Evolutionary conservation across 1,284 basidiomycete genomes (phyloP).

Genomic region (Austroboletus niveus): DNA sequence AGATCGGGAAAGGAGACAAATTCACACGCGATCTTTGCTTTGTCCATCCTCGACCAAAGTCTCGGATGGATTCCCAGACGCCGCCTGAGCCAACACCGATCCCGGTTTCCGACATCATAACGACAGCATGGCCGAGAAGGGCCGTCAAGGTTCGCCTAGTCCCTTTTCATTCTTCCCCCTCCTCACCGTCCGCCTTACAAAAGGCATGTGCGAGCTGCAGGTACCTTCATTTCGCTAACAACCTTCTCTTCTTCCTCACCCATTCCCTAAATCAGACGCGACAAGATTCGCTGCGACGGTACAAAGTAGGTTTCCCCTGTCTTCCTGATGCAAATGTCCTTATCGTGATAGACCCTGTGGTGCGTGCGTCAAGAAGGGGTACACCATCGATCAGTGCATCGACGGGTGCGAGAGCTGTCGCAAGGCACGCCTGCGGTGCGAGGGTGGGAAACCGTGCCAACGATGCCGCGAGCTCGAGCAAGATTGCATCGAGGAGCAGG

Average conservation of each 20-base stretch:
- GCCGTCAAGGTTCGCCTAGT: conserved; percentile 40
- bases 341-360: conserved; percentile 44
- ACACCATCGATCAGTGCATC: conserved; percentile 47
- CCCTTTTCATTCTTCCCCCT: conserved; percentile 1
- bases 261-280: conserved; percentile 38
- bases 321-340: not conserved
- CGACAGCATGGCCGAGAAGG: conserved; percentile 41
- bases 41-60: conserved; percentile 25
- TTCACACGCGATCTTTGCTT: conserved; percentile 30
- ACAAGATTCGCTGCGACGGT: conserved; percentile 60
- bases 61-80: conserved; percentile 37
- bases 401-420: conserved; percentile 53
- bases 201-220: conserved; percentile 60
- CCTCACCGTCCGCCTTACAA: conserved; percentile 13
- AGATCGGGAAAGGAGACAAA: not conserved
- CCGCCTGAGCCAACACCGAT: conserved; percentile 35
- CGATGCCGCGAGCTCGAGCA: conserved; percentile 46
- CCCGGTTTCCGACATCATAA: conserved; percentile 49
- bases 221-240: conserved; percentile 25
- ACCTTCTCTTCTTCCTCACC: not conserved
- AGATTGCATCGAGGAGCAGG: conserved; percentile 36
- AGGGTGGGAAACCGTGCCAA: conserved; percentile 49
- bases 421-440: conserved; percentile 53
- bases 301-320: conserved; percentile 38
- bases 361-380: conserved; percentile 54